Conservation (phyloP, 345 rosid genomes). For the Eucalyptus dawsonii region DNA sequence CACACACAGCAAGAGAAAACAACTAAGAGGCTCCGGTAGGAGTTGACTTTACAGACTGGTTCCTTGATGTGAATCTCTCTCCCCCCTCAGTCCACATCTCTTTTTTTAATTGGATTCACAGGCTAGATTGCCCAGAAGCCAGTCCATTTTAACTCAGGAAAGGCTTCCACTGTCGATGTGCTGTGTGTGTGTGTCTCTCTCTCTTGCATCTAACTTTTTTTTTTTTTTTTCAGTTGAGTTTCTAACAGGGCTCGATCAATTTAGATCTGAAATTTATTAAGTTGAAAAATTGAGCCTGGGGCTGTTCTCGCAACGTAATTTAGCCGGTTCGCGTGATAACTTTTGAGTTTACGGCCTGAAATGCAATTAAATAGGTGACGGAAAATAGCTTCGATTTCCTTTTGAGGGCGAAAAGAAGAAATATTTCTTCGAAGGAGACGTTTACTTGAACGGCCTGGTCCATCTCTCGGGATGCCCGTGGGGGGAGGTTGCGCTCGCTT, state of each 20-base stretch:
- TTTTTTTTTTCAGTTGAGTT: background rate
- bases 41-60: slow-evolving; percentile 34
- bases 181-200: background rate
- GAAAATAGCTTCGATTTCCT: background rate
- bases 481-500: background rate
- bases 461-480: slow-evolving; percentile 16
- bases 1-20: background rate
- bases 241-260: background rate
- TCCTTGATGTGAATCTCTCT: slow-evolving; percentile 7
- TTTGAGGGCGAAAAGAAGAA: background rate
- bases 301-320: background rate
- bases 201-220: background rate
- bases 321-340: background rate
- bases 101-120: slow-evolving; percentile 4
- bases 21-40: background rate
- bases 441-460: background rate
- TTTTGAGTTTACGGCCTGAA: background rate
- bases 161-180: background rate
- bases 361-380: background rate
- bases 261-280: background rate
- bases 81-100: background rate
- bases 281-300: background rate
- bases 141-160: background rate
- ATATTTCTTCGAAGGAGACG: background rate
- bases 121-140: background rate